phyloP scores from a whole-genome alignment of 2,329 filamentous ascomycete species.

The Reticulascus tulasneorum region DNA sequence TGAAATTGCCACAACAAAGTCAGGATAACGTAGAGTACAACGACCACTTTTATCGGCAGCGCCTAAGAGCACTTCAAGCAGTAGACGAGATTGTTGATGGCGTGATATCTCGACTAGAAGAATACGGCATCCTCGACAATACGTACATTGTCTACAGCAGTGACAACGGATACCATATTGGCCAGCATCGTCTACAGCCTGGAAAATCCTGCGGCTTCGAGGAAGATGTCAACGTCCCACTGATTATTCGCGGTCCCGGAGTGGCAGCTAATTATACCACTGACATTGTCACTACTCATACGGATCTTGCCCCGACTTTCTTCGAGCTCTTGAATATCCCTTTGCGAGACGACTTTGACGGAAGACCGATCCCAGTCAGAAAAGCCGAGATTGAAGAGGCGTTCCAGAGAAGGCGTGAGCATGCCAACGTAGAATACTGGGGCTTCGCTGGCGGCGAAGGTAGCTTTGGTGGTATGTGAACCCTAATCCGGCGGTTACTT shows the following conservation, averaged over 20 bases:
- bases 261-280: constrained; percentile 27
- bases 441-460: constrained; percentile 21
- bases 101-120: constrained; percentile 22
- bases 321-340: constrained; percentile 30
- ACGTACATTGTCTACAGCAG: constrained; percentile 44
- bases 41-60: constrained; percentile 28
- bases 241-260: constrained; percentile 42
- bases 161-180: constrained; percentile 47
- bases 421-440: constrained; percentile 47
- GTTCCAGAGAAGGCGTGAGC: constrained; percentile 37
- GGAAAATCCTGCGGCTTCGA: constrained; percentile 45
- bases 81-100: constrained; percentile 34
- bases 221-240: constrained; percentile 43
- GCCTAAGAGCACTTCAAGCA: constrained; percentile 31
- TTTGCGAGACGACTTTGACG: constrained; percentile 43
- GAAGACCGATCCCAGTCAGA: constrained; percentile 34
- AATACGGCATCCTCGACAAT: constrained; percentile 21
- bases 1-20: constrained; percentile 22
- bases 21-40: constrained; percentile 18
- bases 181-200: constrained; percentile 42
- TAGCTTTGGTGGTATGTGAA: too few species aligned
- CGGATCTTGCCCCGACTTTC: constrained; percentile 49
- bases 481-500: too few species aligned
- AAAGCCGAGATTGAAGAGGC: constrained; percentile 4
- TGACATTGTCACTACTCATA: constrained; percentile 40